Base-by-base conservation (phyloP, 208 protist species). In the Leishmania gerbilli region DNA sequence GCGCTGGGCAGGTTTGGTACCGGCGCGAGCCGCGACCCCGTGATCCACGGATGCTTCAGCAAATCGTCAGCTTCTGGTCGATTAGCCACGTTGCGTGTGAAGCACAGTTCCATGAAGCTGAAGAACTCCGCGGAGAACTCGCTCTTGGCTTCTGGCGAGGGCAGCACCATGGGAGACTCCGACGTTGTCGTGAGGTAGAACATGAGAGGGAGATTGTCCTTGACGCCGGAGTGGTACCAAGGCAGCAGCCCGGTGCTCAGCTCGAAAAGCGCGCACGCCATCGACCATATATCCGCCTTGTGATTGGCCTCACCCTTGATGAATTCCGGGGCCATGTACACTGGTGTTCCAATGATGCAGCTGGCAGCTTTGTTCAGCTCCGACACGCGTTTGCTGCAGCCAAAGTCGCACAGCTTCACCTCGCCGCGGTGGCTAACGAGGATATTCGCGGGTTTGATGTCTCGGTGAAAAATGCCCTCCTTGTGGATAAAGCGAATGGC, bases 361-460 rank as follows among this genome's bases (percentile, higher is more conserved):
- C 87, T 95, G 55, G 91, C 81, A 24, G 93, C 89, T 78, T 94
- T 95, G 83, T 85, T 95, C 45, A 96, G 86, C 81, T 98, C 93
- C 60, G 89, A 90, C 17, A 98, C 86, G n/a, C 93, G 91, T 82
- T 97, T 98, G 80, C 92, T 94, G 79, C 93, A 97, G 37, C 96
- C 96, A 86, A 98, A 98, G 78, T 98, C 96, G 78, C 94, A 95
- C 64, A 98, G 80, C 82, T 98, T 98, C 21, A 98, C 94, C 72
- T 93, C 87, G 24, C 94, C 96, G 65, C 86, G 76, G 76, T 95
- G 88, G 71, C 90, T 95, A 11, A 98, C 90, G 19, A 98, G 88
- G 77, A 98, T 95, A 79, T 98, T 98, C 7, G 95, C 96, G 4
- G 93, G 92, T 77, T 98, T 98, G 85, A 98, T 97, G 83, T 98